Percentiles rank a stretch among this genome's conserved stretches.
Evolutionary conservation across 116 monocot species (phyloP).

Genomic region (Posidonia oceanica): DNA sequence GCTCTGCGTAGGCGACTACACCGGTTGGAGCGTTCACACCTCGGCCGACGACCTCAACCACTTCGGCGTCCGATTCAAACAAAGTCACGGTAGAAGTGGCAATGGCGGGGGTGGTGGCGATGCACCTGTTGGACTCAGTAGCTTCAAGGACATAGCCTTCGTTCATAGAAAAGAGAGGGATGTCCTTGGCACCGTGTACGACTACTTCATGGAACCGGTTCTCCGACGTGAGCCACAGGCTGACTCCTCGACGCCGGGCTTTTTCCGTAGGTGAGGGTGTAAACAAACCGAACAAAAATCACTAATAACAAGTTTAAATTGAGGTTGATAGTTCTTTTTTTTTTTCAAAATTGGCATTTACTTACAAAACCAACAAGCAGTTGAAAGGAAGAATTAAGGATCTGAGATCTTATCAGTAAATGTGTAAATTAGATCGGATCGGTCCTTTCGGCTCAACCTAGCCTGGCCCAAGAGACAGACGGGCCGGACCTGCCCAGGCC

Average conservation of each 20-base stretch:
- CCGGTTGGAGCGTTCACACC: slow-evolving; percentile 1
- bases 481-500: too few species aligned
- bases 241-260: neutral
- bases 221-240: neutral
- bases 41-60: slow-evolving; percentile 1
- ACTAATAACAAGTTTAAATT: neutral
- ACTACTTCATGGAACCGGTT: slow-evolving; percentile 3
- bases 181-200: neutral
- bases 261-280: neutral
- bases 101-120: neutral
- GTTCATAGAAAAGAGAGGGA: neutral
- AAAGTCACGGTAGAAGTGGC: neutral
- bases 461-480: too few species aligned
- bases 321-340: neutral
- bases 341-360: too few species aligned
- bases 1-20: neutral
- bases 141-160: slow-evolving; percentile 6
- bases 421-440: too few species aligned
- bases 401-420: too few species aligned
- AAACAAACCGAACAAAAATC: neutral
- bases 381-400: too few species aligned
- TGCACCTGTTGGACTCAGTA: neutral
- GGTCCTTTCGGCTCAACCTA: too few species aligned
- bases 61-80: neutral
- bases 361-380: neutral